Evolutionary conservation across 352 stramenopile species (phyloP).

Genomic region (Achlya hypogyna): DNA sequence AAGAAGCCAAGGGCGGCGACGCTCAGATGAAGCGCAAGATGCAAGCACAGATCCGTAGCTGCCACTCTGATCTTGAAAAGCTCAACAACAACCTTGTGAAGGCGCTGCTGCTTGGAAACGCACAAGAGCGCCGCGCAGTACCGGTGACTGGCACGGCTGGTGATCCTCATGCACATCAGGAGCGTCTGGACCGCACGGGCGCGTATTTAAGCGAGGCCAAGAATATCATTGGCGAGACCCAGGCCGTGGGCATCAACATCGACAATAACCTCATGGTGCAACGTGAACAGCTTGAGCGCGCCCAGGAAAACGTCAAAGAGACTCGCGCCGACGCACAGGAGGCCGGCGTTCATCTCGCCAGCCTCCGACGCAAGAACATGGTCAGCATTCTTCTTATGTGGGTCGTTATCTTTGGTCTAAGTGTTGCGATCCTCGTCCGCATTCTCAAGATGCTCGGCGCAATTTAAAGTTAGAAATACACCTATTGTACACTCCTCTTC

Average conservation of each 20-base stretch:
- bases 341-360: conserved; percentile 54
- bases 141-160: neutral
- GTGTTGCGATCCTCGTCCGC: conserved; percentile 50
- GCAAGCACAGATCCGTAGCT: conserved; percentile 72
- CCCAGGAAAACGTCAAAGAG: conserved; percentile 64
- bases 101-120: conserved; percentile 63
- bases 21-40: conserved; percentile 73
- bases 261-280: conserved; percentile 50
- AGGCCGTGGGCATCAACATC: conserved; percentile 62
- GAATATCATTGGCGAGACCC: conserved; percentile 51
- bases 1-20: conserved; percentile 63
- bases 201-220: conserved; percentile 64
- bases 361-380: conserved; percentile 73
- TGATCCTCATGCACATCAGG: conserved; percentile 29
- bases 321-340: conserved; percentile 65
- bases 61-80: conserved; percentile 80
- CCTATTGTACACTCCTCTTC: neutral
- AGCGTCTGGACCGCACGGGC: conserved; percentile 59
- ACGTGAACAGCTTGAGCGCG: conserved; percentile 66
- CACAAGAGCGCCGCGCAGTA: conserved; percentile 36
- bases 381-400: conserved; percentile 70
- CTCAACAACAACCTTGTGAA: conserved; percentile 75
- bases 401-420: conserved; percentile 65
- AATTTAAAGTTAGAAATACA: neutral
- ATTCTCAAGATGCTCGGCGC: neutral